Conservation (phyloP, 495 filamentous ascomycete species). For the Tuber melanosporum region DNA sequence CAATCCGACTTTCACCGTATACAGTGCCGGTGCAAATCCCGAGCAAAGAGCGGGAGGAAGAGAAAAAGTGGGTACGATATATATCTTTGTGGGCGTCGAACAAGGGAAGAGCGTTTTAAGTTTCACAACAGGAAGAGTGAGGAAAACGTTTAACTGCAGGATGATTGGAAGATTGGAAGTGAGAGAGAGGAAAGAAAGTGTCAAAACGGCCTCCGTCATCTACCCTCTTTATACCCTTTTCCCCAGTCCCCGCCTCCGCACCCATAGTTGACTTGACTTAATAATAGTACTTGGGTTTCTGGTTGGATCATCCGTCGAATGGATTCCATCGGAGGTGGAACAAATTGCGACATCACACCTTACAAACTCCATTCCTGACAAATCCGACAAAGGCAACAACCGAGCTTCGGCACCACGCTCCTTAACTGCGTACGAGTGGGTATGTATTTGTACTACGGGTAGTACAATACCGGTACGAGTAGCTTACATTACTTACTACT, state of each 20-base stretch:
- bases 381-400: background rate
- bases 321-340: background rate
- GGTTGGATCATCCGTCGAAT: too few species aligned
- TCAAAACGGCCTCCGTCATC: background rate
- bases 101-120: background rate
- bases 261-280: background rate
- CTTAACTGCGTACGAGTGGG: background rate
- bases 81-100: background rate
- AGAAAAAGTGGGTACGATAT: background rate
- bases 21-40: background rate
- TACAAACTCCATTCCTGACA: background rate
- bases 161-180: background rate
- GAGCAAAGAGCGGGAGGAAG: background rate
- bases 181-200: background rate
- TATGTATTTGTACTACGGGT: too few species aligned
- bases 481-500: background rate
- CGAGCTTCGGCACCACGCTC: background rate
- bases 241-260: background rate
- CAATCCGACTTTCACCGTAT: background rate
- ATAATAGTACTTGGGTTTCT: background rate
- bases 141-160: background rate
- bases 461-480: background rate
- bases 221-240: slow-evolving; percentile 2
- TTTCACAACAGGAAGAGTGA: background rate
- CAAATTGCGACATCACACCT: background rate